Evolutionary conservation across 2,329 filamentous ascomycete genomes (phyloP), one percentile per base, ranked within the genome.

Genomic region (Exophiala bonariae): DNA sequence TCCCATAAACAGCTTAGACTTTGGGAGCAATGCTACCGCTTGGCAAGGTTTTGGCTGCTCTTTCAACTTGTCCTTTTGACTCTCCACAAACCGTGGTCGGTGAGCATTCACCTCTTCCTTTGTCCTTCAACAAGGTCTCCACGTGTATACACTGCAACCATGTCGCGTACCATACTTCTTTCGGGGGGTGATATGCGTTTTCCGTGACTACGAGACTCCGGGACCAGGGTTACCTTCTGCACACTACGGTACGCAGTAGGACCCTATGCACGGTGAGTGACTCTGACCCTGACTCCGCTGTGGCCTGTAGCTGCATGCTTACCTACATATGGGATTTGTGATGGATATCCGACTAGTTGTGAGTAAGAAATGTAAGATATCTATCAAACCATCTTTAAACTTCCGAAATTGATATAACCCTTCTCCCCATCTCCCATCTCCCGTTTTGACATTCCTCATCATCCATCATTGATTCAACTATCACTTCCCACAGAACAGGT

Each of bases 101-200:
- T 37, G 16, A 37, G 19, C 23, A 26, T 26, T 26, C 23, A 26
- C 11, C 23, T 30, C 34, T 30, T 45, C 33, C 34, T 31, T 42
- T 19, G 14, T 17, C 18, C 40, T 11, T 26, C 23, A 26, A 26
- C 23, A 6, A 26, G 6, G 23, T 11, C 23, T 42, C 42, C 42
- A 45, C 42, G 42, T 45, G 42, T 28, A 31, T 18, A 44, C 42
- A 44, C 35, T 44, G 42, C 32, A 28, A 44, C 42, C 42, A 14
- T 14, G 13, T 8, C 23, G 11, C 26, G 23, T 35, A 32, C 34
- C 35, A 45, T 37, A 20, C 42, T 35, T 28, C 14, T 28, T 38
- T 36, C 8, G 26, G 34, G 42, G 42, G 34, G 16, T 39, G 33
- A 39, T 36, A 45, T 45, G 42, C 42, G 42, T 30, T 16, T 23